Base-by-base conservation (phyloP, 495 filamentous ascomycete genomes). In the Tuber aestivum region DNA sequence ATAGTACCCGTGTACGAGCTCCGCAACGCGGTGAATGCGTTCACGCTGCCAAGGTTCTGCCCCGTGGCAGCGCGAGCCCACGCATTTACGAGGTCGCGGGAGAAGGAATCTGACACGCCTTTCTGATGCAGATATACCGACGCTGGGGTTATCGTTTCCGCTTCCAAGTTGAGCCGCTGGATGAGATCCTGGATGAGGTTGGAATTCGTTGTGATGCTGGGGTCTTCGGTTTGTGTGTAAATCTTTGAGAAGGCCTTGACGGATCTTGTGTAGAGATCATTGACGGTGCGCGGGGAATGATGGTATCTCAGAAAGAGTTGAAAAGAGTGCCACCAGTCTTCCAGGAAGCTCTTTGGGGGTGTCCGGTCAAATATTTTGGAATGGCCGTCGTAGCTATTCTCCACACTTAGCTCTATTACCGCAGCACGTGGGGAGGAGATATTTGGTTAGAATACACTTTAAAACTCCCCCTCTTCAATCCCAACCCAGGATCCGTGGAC, bases 61-160 rank as follows among this genome's bases (percentile, higher is more conserved):
- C 91, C 94, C 85, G 97, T 97, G 82, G 97, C 97, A 40, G 97
- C 95, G 7, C 95, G 87, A 0, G 93, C 96, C 80, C 91, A 93
- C 0, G 94, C 92, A 84, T 97, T 95, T 8, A 98, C 88, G 45
- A 99, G 89, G 65, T 99, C 94, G 8, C 89, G 89, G 6, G 92
- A 85, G 82, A 96, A 98, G 9, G 83, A 73, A 0, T 85, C 83
- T 9, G 87, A 86, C 42, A 97, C 88, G 3, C 85, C 85, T 78
- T 94, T 94, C 21, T 84, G 82, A 8, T 85, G 81, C n/a, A 99
- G 85, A 74, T 90, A 91, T 76, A 91, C 87, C 69, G 88, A 82
- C 3, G 94, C 95, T 8, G 94, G 92, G n/a, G 87, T 81, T 0
- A 89, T 86, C 0, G 92, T 94, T 1, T 87, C 85, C 50, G 87